Evolutionary conservation across 768 basidiomycete genomes (phyloP).

Genomic region (Brasilioporus rufonigricans): DNA sequence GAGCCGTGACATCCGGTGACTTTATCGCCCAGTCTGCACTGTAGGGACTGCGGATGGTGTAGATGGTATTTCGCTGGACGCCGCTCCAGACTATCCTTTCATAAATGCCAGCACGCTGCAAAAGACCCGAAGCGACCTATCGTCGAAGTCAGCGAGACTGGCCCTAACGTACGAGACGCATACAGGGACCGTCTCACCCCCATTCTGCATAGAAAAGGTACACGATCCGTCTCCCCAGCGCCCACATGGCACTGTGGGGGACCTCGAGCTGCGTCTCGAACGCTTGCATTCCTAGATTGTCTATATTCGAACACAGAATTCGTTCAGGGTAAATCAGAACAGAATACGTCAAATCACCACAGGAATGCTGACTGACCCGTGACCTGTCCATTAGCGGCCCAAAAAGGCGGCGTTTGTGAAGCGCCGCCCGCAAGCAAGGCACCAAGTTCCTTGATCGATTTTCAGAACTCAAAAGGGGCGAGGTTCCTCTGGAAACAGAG

Average conservation of each 20-base stretch:
- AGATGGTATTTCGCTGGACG: constrained; percentile 2
- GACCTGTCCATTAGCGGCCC: constrained; percentile 1
- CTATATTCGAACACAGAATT: constrained; percentile 18
- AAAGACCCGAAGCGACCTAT: constrained; percentile 11
- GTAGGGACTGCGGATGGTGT: neutral
- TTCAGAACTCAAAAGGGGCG: constrained; percentile 14
- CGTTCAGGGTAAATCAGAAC: constrained; percentile 23
- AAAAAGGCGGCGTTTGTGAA: constrained; percentile 13
- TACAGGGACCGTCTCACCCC: neutral
- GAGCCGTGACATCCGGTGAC: constrained; percentile 27
- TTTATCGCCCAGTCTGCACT: constrained; percentile 14
- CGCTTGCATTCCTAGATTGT: constrained; percentile 16
- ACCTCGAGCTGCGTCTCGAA: neutral
- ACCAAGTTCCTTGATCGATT: constrained; percentile 30
- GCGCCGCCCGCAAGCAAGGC: constrained; percentile 21
- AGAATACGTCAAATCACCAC: constrained; percentile 26
- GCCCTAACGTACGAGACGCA: neutral
- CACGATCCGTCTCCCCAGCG: neutral
- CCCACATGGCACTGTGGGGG: constrained; percentile 22
- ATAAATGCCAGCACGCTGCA: constrained; percentile 7
- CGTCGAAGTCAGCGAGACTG: constrained; percentile 18
- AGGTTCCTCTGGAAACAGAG: constrained; percentile 28
- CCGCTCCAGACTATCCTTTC: constrained; percentile 10
- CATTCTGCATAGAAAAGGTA: constrained; percentile 16
- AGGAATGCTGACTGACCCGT: constrained; percentile 24